Base-by-base conservation (phyloP, 2,329 filamentous ascomycete species). In the Ascochyta rabiei region DNA sequence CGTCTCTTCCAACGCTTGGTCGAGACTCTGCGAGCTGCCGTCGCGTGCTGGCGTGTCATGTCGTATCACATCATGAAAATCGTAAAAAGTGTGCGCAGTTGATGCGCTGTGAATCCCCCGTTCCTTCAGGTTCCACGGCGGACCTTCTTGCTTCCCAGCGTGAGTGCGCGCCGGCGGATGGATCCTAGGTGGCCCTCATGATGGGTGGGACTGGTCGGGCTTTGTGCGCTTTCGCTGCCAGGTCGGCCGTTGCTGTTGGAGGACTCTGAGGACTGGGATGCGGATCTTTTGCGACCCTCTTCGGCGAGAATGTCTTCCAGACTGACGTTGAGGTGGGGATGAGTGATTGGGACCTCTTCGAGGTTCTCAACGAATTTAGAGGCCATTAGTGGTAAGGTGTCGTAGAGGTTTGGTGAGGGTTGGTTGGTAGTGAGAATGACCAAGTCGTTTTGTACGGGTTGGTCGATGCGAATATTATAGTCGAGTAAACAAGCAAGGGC, bases 291-390 rank as follows among this genome's bases (percentile, higher is more conserved):
- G 56, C 72, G 72, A 13, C 65, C 58, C 44, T 73, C 73, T 51
- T 76, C 73, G 37, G 71, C 71, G 23, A 76, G 68, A 18, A 76
- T 73, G 57, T 76, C 73, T 31, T 76, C 71, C 18, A 76, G 63
- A 12, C 68, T 74, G 58, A 76, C 72, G 50, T 76, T 76, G 60
- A 74, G 71, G 42, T 73, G 70, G 26, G 72, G 71, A 39, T 76
- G 72, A 19, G 67, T 71, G 57, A 71, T 72, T 16, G 70, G 68
- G 18, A 71, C 69, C 56, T 71, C 67, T 55, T 75, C 70, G 49
- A 76, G 70, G 60, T 74, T 70, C 48, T 76, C 74, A 45, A 72
- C 71, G 44, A 76, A 76, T 44, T 75, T 74, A 24, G 73, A 75
- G 16, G 68, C 62, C 66, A 74, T 74, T 53, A 51, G 62, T 51